Evolutionary conservation across 257 asterid species (phyloP).

Genomic region (Phtheirospermum japonicum): DNA sequence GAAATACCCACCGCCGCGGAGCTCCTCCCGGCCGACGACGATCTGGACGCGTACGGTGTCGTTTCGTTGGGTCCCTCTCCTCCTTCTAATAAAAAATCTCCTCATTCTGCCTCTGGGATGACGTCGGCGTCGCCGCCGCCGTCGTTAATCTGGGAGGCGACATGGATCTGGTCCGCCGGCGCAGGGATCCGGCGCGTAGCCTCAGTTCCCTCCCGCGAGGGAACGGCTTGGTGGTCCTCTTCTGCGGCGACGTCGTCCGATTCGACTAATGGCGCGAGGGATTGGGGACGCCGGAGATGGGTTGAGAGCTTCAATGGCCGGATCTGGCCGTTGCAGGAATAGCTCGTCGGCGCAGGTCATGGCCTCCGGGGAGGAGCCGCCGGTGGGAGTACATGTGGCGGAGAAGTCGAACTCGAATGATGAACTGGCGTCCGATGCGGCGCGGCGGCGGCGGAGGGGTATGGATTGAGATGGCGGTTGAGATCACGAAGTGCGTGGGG

Average conservation of each 20-base stretch:
- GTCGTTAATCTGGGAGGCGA: too few relatives aligned
- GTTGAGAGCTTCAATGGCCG: constrained; percentile 51
- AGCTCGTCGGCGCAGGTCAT: constrained; percentile 59
- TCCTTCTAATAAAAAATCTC: too few relatives aligned
- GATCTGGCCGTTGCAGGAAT: constrained; percentile 61
- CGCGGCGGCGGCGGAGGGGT: constrained; percentile 8
- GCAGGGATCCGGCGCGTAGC: constrained; percentile 31
- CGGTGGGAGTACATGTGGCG: constrained; percentile 38
- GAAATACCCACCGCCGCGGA: constrained; percentile 57
- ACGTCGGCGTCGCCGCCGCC: too few relatives aligned
- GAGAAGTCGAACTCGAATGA: constrained; percentile 59
- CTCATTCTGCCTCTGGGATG: too few relatives aligned
- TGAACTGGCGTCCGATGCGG: constrained; percentile 27
- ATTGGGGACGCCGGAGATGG: constrained; percentile 38
- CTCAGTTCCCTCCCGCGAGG: constrained; percentile 41
- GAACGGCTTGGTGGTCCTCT: not conserved
- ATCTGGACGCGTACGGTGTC: constrained; percentile 52
- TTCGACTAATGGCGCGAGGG: constrained; percentile 25
- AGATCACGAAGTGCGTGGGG: constrained; percentile 50
- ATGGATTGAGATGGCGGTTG: not conserved
- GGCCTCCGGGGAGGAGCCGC: constrained; percentile 30
- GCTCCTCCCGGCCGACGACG: constrained; percentile 49
- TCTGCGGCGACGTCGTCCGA: constrained; percentile 24
- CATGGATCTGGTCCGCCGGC: constrained; percentile 61
- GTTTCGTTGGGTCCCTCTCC: constrained; percentile 46